phyloP scores from a whole-genome alignment of 805 yeast species.

The Candida multigemmis region DNA sequence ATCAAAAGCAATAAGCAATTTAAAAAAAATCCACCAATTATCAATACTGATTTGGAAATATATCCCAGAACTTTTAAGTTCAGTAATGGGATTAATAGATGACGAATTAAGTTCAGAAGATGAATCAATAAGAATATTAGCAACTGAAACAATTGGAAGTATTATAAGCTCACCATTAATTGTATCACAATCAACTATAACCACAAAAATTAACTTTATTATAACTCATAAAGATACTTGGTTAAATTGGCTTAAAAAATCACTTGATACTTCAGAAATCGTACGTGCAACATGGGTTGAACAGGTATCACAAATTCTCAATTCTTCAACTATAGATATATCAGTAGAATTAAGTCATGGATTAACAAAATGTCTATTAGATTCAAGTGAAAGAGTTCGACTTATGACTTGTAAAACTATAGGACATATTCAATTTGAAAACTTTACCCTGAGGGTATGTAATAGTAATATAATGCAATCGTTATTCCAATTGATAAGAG shows the following conservation, averaged over 20 bases:
- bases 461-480: slow-evolving; percentile 41
- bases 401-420: slow-evolving; percentile 48
- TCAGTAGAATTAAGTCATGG: slow-evolving; percentile 35
- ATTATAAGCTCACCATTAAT: slow-evolving; percentile 31
- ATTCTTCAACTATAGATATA: slow-evolving; percentile 38
- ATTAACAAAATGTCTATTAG: slow-evolving; percentile 59
- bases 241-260: slow-evolving; percentile 65
- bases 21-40: slow-evolving; percentile 55
- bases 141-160: slow-evolving; percentile 66
- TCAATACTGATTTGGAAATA: slow-evolving; percentile 65
- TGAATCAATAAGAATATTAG: slow-evolving; percentile 50
- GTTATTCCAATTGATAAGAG: slow-evolving; percentile 59
- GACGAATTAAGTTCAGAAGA: slow-evolving; percentile 73
- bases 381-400: slow-evolving; percentile 68
- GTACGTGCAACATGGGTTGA: slow-evolving; percentile 70
- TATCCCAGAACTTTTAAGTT: slow-evolving; percentile 63
- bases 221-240: slow-evolving; percentile 52
- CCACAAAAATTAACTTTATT: slow-evolving; percentile 48
- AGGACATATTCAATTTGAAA: slow-evolving; percentile 33
- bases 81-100: slow-evolving; percentile 71
- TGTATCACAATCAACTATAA: slow-evolving; percentile 17
- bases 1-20: slow-evolving; percentile 24
- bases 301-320: slow-evolving; percentile 40
- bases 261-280: slow-evolving; percentile 53
- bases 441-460: slow-evolving; percentile 40